Evolutionary conservation across 495 filamentous ascomycete species (phyloP), one percentile per base, ranked within the genome.

Genomic region (Tuber magnatum): DNA sequence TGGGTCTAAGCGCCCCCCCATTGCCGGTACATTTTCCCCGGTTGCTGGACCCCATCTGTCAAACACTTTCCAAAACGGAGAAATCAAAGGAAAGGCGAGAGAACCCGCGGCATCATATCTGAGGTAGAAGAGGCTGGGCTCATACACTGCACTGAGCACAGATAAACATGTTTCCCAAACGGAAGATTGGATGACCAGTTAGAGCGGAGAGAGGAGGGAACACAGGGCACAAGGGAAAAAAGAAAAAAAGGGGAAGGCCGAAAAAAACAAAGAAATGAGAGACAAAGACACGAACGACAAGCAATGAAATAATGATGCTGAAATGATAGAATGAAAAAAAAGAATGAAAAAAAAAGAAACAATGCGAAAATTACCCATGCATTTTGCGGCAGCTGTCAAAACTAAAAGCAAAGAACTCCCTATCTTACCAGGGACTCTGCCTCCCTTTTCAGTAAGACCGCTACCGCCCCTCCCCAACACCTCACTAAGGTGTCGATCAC

Each of bases 1-100:
- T 71, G 44, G 76, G 76, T 72, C 77, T 79, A 79, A 79, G 77
- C 77, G 77, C 77, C 76, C 65, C 69, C 69, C 72, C 76, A 68
- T 51, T 69, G 71, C 39, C 43, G 44, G 44, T 48, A 61, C 74
- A 68, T 71, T 28, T 28, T 46, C 39, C 46, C 70, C 51, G 69
- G 39, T 77, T 77, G 71, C 73, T 74, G 73, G 16, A 72, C 68
- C 69, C 72, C 73, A 72, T 44, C 56, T 71, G 71, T 65, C 46
- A 39, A 73, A 73, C 35, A 32, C 42, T 56, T 69, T 70, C 74
- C 22, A 73, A 71, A 65, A 65, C 28, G 18, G 56, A 65, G 56
- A 32, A 65, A 32, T 12, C 56, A 6, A 35, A 65, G 9, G 56
- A 18, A 18, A 65, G 14, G 32, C 28, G 12, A 35, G 3, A 32